Percentiles rank a stretch among this genome's conserved stretches.
Evolutionary conservation across 495 filamentous ascomycete genomes (phyloP).

Genomic region (Neurospora hispaniola): DNA sequence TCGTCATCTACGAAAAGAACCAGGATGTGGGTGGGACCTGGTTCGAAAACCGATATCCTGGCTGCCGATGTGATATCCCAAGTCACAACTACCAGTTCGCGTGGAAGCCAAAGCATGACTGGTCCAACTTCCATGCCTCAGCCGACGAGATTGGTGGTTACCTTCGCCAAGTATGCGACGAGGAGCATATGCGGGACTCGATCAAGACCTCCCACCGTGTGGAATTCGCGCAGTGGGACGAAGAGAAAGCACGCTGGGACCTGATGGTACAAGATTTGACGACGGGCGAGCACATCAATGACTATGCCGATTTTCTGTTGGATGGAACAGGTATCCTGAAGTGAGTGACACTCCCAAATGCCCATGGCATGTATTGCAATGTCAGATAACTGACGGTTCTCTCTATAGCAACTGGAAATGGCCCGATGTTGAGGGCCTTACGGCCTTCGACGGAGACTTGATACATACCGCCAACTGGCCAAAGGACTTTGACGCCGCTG

Average conservation of each 20-base stretch:
- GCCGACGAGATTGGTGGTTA: constrained; percentile 51
- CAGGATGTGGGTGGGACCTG: constrained; percentile 50
- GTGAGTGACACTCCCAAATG: constrained; percentile 18
- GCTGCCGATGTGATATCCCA: constrained; percentile 45
- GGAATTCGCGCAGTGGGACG: constrained; percentile 30
- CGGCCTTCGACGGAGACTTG: constrained; percentile 39
- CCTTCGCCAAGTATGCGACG: constrained; percentile 42
- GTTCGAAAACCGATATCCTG: constrained; percentile 49
- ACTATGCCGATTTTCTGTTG: constrained; percentile 46
- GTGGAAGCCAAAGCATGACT: constrained; percentile 46
- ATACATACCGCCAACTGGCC: constrained; percentile 54
- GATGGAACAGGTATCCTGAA: constrained; percentile 51
- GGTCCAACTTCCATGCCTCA: constrained; percentile 47
- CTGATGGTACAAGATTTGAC: constrained; percentile 38
- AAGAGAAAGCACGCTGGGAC: constrained; percentile 37
- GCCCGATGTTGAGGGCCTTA: constrained; percentile 42
- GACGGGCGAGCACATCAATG: constrained; percentile 30
- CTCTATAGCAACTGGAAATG: constrained; percentile 47
- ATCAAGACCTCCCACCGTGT: constrained; percentile 35
- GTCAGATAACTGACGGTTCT: constrained; percentile 12
- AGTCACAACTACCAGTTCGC: constrained; percentile 46
- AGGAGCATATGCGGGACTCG: constrained; percentile 43
- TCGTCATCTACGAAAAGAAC: constrained; percentile 74
- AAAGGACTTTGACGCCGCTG: constrained; percentile 40
- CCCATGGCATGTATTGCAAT: neutral